phyloP scores from a whole-genome alignment of 2,329 filamentous ascomycete species.

The Alternaria metachromatica region DNA sequence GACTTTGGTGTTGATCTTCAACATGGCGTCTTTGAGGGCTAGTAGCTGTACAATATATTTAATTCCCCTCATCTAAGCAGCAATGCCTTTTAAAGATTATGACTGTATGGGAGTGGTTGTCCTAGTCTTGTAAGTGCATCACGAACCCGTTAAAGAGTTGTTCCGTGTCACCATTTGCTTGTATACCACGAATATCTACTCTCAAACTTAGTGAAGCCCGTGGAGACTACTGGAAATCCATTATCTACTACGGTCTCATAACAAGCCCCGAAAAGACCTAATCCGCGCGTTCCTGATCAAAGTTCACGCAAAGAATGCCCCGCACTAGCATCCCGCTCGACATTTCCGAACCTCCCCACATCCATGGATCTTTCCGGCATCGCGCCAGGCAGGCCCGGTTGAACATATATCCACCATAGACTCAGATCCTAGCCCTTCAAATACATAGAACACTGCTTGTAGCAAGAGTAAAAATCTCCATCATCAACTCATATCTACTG shows the following conservation, averaged over 20 bases:
- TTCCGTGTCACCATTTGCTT: not conserved
- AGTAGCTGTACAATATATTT: conserved; percentile 1
- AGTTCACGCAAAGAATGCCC: conserved; percentile 2
- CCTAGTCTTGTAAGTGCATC: not conserved
- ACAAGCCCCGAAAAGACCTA: conserved; percentile 4
- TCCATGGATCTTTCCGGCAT: conserved; percentile 16
- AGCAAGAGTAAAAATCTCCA: not conserved
- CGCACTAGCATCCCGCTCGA: conserved; percentile 4
- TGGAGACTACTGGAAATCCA: not conserved
- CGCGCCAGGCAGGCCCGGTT: conserved; percentile 17
- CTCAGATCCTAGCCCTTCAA: not conserved
- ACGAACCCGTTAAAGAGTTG: not conserved
- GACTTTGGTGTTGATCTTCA: conserved; percentile 92
- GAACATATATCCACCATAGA: conserved; percentile 27
- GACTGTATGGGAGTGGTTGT: not conserved
- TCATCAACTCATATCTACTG: not conserved
- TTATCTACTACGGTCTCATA: conserved; percentile 1
- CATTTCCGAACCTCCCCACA: conserved; percentile 19
- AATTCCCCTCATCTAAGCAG: not conserved
- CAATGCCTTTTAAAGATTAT: not conserved
- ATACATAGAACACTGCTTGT: not conserved
- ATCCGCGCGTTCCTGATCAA: not conserved
- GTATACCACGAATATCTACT: not conserved
- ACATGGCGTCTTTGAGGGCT: conserved; percentile 88
- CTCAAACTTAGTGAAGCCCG: not conserved